A percentile compares a stretch with the other conserved stretches of the same genome.
phyloP scores from a whole-genome alignment of 1,284 basidiomycete genomes.

The Apiotrichum veenhuisii region DNA sequence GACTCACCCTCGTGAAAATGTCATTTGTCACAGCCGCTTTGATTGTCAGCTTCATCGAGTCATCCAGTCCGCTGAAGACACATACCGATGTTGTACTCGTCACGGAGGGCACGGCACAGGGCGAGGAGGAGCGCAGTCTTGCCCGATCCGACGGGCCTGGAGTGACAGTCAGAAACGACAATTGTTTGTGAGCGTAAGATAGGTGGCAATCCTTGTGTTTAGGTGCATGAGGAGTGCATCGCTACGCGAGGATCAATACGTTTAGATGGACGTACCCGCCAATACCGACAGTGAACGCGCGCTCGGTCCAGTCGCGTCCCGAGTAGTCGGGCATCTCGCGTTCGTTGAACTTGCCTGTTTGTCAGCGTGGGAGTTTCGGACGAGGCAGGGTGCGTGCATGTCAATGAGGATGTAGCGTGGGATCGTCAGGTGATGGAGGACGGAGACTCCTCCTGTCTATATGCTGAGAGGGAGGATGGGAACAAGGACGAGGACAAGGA shows the following conservation, averaged over 20 bases:
- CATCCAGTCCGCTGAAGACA: neutral
- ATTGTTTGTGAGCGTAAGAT: too few species aligned
- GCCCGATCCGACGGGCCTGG: constrained; percentile 89
- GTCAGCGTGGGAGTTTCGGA: neutral
- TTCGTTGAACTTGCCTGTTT: constrained; percentile 80
- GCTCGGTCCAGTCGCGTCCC: constrained; percentile 78
- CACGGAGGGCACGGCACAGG: constrained; percentile 78
- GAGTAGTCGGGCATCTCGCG: constrained; percentile 88
- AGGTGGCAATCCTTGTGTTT: too few species aligned
- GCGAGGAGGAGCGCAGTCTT: constrained; percentile 94
- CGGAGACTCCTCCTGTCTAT: too few species aligned
- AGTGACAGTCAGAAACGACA: neutral
- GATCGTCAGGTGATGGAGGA: too few species aligned
- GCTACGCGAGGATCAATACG: neutral
- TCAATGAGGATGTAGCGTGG: too few species aligned
- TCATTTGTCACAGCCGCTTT: constrained; percentile 91
- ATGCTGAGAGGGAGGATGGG: too few species aligned
- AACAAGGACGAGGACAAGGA: too few species aligned
- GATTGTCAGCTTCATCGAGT: constrained; percentile 5
- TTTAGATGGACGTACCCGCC: constrained; percentile 67
- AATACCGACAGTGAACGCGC: constrained; percentile 95
- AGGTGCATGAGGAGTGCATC: too few species aligned
- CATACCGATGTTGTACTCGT: constrained; percentile 81
- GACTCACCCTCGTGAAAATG: constrained; percentile 72
- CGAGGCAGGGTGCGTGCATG: too few species aligned